A percentile compares a stretch with the other conserved stretches of the same genome.
These are phyloP conservation scores for Viola odorata DNA, from an alignment of 345 rosid species.

Conservation along the genomic window DNA sequence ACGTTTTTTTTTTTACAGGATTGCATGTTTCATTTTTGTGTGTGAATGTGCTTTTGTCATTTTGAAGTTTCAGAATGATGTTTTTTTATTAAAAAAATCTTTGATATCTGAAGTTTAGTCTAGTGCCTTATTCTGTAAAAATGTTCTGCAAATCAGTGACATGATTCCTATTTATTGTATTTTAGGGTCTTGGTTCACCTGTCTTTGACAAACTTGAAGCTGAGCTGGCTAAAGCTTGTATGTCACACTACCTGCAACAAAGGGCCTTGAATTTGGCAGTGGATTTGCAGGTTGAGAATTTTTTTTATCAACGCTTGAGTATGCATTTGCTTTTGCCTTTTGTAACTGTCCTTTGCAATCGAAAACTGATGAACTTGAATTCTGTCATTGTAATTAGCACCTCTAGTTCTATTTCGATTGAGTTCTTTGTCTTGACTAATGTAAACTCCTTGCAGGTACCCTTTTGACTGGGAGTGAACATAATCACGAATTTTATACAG, in stretches of 20 bases:
- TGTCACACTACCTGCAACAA: constrained; percentile 97
- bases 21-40: neutral
- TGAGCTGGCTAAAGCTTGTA: constrained; percentile 84
- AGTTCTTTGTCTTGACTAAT: neutral
- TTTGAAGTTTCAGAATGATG: neutral
- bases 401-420: neutral
- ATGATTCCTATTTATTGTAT: constrained; percentile 22
- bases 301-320: constrained; percentile 11
- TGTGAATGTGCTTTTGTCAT: neutral
- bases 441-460: constrained; percentile 52
- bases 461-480: constrained; percentile 84
- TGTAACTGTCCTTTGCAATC: too few species aligned
- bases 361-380: too few species aligned
- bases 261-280: constrained; percentile 96
- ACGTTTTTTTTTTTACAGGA: neutral
- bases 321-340: too few species aligned
- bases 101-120: neutral
- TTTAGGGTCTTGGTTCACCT: constrained; percentile 99
- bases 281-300: constrained; percentile 77
- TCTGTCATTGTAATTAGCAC: too few species aligned
- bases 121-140: neutral
- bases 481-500: constrained; percentile 78
- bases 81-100: neutral
- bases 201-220: constrained; percentile 98
- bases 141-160: neutral